A percentile compares a stretch with the other conserved stretches of the same genome.
Evolutionary conservation across 164 flowering plant genomes (phyloP).

Genomic region (Paratinospora sagittata): DNA sequence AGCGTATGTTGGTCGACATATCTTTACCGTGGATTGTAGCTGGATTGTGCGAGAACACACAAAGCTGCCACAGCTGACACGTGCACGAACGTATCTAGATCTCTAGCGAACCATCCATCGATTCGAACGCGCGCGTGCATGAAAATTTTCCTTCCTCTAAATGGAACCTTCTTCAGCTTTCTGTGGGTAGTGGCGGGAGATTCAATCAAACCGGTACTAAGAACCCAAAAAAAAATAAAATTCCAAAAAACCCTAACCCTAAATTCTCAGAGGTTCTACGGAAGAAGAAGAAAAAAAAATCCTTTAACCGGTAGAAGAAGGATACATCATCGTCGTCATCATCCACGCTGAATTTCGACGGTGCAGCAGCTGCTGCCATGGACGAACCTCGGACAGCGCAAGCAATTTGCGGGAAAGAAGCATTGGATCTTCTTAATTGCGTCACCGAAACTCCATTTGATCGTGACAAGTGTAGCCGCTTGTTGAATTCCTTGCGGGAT

Average conservation of each 20-base stretch:
- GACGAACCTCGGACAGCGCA: slow-evolving; percentile 13
- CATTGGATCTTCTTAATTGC: slow-evolving; percentile 70
- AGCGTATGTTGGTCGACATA: too few species aligned
- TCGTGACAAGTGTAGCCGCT: slow-evolving; percentile 45
- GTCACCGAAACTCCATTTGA: slow-evolving; percentile 47
- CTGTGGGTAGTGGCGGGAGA: neutral
- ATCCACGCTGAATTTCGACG: neutral
- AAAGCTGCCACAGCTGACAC: neutral
- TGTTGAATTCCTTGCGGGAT: slow-evolving; percentile 48
- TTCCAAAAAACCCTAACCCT: slow-evolving; percentile 5
- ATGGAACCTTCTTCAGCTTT: neutral
- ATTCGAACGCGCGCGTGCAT: neutral
- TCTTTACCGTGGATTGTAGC: too few species aligned
- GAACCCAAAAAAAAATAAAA: neutral
- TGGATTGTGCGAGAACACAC: neutral
- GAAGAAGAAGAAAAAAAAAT: too few species aligned
- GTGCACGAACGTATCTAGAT: neutral
- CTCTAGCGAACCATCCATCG: neutral
- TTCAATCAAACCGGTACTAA: neutral
- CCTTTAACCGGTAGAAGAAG: too few species aligned
- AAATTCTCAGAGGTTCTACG: too few species aligned
- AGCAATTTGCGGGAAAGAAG: slow-evolving; percentile 52
- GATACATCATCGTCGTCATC: too few species aligned
- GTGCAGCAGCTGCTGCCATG: slow-evolving; percentile 9
- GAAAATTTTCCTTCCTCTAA: too few species aligned